Conservation (phyloP, 2,329 filamentous ascomycete genomes). For the Biscogniauxia sp. region DNA sequence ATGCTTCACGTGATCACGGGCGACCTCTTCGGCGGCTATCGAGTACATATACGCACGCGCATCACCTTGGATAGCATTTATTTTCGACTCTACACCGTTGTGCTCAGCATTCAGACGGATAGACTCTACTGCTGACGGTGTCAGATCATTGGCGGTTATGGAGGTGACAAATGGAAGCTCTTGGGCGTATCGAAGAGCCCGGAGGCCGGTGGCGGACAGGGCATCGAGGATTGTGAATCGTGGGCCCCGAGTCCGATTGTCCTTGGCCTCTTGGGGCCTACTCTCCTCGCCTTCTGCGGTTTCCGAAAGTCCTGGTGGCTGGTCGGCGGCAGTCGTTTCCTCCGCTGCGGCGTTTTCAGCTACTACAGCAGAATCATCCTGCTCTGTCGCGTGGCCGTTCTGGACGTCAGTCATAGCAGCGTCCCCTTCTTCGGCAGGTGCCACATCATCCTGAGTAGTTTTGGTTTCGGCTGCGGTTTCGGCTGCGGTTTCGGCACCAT, state of each 20-base stretch:
- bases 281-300: constrained; percentile 11
- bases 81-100: constrained; percentile 70
- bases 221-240: constrained; percentile 88
- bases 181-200: constrained; percentile 85
- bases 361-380: constrained; percentile 1
- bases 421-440: constrained; percentile 8
- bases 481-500: constrained; percentile 8
- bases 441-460: neutral
- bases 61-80: constrained; percentile 74
- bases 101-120: constrained; percentile 84
- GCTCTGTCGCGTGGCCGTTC: constrained; percentile 6
- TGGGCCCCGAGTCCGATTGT: constrained; percentile 32
- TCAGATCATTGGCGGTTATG: constrained; percentile 88
- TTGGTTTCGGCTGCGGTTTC: constrained; percentile 4
- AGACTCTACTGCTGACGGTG: constrained; percentile 69
- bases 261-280: constrained; percentile 12
- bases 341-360: constrained; percentile 6
- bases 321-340: constrained; percentile 3
- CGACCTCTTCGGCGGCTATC: constrained; percentile 54
- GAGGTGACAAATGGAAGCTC: constrained; percentile 83
- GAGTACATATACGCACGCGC: constrained; percentile 91
- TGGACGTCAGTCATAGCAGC: constrained; percentile 22
- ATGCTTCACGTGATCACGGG: constrained; percentile 38
- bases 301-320: constrained; percentile 5
- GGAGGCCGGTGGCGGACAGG: constrained; percentile 87